Conservation (phyloP, 148 eudicot species). For the Chenopodium album region DNA sequence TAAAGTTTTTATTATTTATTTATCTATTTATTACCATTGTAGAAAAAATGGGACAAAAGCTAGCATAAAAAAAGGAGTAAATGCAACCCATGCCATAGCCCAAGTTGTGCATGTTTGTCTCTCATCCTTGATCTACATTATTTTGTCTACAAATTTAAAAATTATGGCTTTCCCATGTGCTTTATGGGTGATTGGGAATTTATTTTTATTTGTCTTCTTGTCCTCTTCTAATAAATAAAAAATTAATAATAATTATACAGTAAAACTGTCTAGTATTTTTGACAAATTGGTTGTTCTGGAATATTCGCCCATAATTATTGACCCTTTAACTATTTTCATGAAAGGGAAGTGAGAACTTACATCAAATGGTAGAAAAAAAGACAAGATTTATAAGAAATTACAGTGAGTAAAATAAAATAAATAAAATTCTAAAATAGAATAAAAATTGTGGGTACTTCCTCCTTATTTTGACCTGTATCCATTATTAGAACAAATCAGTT, state of each 20-base stretch:
- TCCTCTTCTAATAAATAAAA: background rate
- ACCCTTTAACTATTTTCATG: constrained; percentile 10
- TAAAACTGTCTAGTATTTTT: background rate
- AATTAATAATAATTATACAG: background rate
- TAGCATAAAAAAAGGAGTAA: background rate
- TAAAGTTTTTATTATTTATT: no score
- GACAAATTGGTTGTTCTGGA: background rate
- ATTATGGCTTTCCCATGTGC: constrained; percentile 18
- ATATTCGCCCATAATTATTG: constrained; percentile 24
- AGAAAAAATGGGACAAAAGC: background rate
- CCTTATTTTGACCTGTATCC: background rate
- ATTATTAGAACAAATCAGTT: background rate
- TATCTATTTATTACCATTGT: background rate
- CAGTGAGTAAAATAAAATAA: no score
- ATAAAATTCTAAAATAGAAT: background rate
- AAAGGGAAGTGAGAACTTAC: constrained; percentile 19
- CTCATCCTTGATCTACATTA: background rate
- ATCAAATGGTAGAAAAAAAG: background rate
- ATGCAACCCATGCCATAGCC: constrained; percentile 7
- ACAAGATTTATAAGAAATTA: no score
- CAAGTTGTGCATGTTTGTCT: constrained; percentile 18
- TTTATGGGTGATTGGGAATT: constrained; percentile 12
- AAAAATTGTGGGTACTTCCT: background rate
- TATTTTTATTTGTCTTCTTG: constrained; percentile 6
- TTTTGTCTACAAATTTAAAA: constrained; percentile 5